phyloP scores from a whole-genome alignment of 2,329 filamentous ascomycete species.

The Bipolaris gigantea region DNA sequence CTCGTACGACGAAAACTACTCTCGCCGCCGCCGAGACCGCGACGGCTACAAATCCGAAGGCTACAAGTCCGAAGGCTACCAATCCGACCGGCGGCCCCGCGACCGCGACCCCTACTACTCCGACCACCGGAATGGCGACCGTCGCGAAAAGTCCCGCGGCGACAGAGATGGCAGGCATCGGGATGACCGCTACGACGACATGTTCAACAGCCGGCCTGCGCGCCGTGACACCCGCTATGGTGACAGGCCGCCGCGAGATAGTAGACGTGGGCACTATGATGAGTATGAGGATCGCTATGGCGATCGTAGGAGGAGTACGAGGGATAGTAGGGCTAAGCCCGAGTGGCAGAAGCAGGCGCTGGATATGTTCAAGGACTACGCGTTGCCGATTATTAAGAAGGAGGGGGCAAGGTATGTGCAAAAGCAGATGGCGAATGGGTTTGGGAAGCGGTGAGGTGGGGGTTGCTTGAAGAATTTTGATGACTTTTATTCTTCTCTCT shows the following conservation, averaged over 20 bases:
- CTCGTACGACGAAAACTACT: conserved; percentile 33
- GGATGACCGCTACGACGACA: conserved; percentile 25
- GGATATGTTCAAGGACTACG: conserved; percentile 39
- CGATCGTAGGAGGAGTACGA: conserved; percentile 14
- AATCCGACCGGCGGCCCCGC: conserved; percentile 11
- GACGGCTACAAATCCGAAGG: conserved; percentile 34
- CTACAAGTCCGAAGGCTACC: conserved; percentile 27
- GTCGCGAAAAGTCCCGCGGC: conserved; percentile 22
- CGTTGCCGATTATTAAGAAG: conserved; percentile 38
- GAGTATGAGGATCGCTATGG: conserved; percentile 21
- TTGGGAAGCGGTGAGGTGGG: conserved; percentile 17
- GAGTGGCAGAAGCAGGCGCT: conserved; percentile 39
- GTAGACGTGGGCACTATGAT: conserved; percentile 7
- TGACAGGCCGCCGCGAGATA: conserved; percentile 6
- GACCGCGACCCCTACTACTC: conserved; percentile 6
- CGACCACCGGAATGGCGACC: conserved; percentile 23
- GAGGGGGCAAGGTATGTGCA: conserved; percentile 37
- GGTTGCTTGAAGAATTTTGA: not conserved
- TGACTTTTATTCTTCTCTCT: not conserved
- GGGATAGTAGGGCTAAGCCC: conserved; percentile 13
- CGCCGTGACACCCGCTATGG: conserved; percentile 22
- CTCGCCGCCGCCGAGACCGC: conserved; percentile 21
- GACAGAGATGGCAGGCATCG: conserved; percentile 10
- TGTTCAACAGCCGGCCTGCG: conserved; percentile 17
- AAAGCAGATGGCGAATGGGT: conserved; percentile 32